Evolutionary conservation across 2,329 filamentous ascomycete genomes (phyloP), one percentile per base, ranked within the genome.

Genomic region (Pyrenochaeta sp.): DNA sequence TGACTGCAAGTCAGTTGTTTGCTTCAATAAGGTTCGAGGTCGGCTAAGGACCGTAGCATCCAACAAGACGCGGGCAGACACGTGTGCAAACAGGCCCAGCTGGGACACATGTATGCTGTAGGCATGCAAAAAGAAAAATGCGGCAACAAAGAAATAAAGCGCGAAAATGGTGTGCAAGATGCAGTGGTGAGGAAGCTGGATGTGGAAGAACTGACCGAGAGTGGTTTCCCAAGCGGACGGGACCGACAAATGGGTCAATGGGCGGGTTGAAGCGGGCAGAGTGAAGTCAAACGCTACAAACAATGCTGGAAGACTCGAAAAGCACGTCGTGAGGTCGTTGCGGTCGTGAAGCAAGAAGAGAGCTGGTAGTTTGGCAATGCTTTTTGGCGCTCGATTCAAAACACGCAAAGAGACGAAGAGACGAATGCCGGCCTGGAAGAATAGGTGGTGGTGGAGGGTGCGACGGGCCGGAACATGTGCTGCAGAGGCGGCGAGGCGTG

Each of bases 301-400:
- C 58, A 71, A 75, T 73, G 73, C 4, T 72, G 73, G 63, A 69
- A 71, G 52, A 60, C 50, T 66, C 63, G 71, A 72, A 73, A 72
- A 67, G 66, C 67, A 70, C 67, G 70, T 76, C 73, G 74, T 76
- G 58, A 75, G 45, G 68, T 76, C 74, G 74, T 76, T 65, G 71
- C 69, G 66, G 68, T 75, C 73, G 73, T 75, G 53, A 75, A 70
- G 64, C 63, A 60, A 60, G 49, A 58, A 56, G 52, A 56, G 52
- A 27, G 23, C 23, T 27, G 23, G 4, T 27, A 27, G 23, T 56
- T n/a, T 30, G 55, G 56, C 67, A 66, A 66, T 58, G 68, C 66
- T 75, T 70, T n/a, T 70, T 74, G 58, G 56, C 40, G 56, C 56
- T 60, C 57, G 65, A 48, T 67, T 67, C 64, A 72, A 68, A 64